These are phyloP conservation scores for Globisporangium okanoganense DNA, from an alignment of 352 stramenopile species.

Conservation along the genomic window DNA sequence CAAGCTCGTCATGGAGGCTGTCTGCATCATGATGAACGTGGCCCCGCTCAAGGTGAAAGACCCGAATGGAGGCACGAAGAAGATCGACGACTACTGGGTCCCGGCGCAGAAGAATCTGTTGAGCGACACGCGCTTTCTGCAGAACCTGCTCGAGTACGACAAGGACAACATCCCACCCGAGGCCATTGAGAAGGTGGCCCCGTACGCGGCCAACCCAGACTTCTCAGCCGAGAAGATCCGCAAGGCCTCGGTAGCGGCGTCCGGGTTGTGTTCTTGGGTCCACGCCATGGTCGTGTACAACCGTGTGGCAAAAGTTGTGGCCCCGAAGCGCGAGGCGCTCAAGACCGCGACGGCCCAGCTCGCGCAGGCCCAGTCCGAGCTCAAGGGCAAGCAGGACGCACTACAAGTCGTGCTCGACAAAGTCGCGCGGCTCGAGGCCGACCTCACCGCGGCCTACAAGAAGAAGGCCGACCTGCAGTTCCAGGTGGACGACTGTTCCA, in stretches of 20 bases:
- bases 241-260: slow-evolving; percentile 93
- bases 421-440: slow-evolving; percentile 83
- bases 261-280: slow-evolving; percentile 93
- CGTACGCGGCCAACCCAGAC: slow-evolving; percentile 83
- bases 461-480: slow-evolving; percentile 90
- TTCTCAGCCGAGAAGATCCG: slow-evolving; percentile 94
- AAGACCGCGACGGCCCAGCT: slow-evolving; percentile 87
- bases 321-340: slow-evolving; percentile 90
- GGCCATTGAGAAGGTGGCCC: slow-evolving; percentile 90
- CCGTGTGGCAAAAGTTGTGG: slow-evolving; percentile 90
- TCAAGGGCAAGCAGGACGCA: slow-evolving; percentile 89
- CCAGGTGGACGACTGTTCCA: slow-evolving; percentile 92
- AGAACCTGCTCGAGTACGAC: slow-evolving; percentile 94
- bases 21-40: slow-evolving; percentile 95
- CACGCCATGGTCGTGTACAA: slow-evolving; percentile 97
- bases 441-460: slow-evolving; percentile 89
- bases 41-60: slow-evolving; percentile 92
- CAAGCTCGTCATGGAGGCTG: slow-evolving; percentile 93
- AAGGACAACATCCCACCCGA: slow-evolving; percentile 92
- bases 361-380: slow-evolving; percentile 76
- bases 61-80: slow-evolving; percentile 87
- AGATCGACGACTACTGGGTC: slow-evolving; percentile 94
- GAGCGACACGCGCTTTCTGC: slow-evolving; percentile 90
- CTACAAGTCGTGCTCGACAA: slow-evolving; percentile 93
- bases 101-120: slow-evolving; percentile 92